These are phyloP conservation scores for Fusarium torreyae DNA, from an alignment of 2,329 filamentous ascomycete species.

Conservation along the genomic window DNA sequence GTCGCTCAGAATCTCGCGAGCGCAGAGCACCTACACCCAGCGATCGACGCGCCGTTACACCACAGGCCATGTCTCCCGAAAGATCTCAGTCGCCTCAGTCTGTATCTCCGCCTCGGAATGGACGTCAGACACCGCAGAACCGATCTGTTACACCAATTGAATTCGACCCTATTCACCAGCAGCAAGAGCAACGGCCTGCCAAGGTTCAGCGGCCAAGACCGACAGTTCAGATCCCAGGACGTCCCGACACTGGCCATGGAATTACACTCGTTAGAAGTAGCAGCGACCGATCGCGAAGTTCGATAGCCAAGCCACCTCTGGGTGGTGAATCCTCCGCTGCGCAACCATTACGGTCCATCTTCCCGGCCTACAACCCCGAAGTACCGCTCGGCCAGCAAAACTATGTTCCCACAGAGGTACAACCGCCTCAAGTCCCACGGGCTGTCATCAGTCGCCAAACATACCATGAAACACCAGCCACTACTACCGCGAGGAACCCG, in stretches of 20 bases:
- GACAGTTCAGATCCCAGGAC: constrained; percentile 60
- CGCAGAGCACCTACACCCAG: constrained; percentile 57
- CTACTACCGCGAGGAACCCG: constrained; percentile 20
- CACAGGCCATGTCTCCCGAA: constrained; percentile 40
- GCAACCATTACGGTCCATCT: constrained; percentile 76
- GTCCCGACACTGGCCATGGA: constrained; percentile 66
- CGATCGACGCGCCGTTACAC: constrained; percentile 48
- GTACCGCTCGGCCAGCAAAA: constrained; percentile 76
- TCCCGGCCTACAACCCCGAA: constrained; percentile 80
- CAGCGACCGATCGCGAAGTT: constrained; percentile 67
- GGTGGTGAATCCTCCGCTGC: constrained; percentile 53
- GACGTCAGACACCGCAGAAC: constrained; percentile 54
- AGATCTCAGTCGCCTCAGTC: constrained; percentile 46
- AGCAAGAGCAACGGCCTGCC: constrained; percentile 46
- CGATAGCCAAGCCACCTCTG: constrained; percentile 70
- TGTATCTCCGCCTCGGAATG: constrained; percentile 36
- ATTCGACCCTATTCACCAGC: constrained; percentile 51
- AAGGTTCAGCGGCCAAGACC: constrained; percentile 59
- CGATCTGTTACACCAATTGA: constrained; percentile 55
- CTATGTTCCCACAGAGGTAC: constrained; percentile 78
- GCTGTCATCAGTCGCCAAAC: constrained; percentile 76
- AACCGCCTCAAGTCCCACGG: constrained; percentile 74
- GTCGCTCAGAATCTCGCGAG: constrained; percentile 57
- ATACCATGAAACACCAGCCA: constrained; percentile 59
- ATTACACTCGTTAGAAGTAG: constrained; percentile 65